A percentile compares a stretch with the other conserved stretches of the same genome.
phyloP scores from a whole-genome alignment of 2,329 filamentous ascomycete genomes.

The Monosporascus sp. region DNA sequence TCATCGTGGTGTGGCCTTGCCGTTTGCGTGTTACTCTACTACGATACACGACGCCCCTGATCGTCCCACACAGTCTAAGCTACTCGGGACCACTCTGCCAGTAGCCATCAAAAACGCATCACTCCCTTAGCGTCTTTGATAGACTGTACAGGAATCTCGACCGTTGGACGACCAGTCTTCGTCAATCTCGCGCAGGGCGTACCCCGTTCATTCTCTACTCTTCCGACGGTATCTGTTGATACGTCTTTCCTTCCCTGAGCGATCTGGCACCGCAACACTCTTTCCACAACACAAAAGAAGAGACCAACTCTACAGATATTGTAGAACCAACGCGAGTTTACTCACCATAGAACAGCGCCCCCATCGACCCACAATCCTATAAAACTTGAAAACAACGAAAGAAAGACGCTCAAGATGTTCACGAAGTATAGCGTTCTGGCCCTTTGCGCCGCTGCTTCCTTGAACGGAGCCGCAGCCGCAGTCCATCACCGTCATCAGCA shows the following conservation, averaged over 20 bases:
- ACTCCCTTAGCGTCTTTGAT: slow-evolving; percentile 26
- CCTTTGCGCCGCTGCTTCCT: slow-evolving; percentile 23
- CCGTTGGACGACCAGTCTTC: slow-evolving; percentile 4
- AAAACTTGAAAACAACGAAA: not conserved
- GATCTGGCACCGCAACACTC: slow-evolving; percentile 25
- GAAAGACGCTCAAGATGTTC: slow-evolving; percentile 20
- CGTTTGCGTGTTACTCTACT: slow-evolving; percentile 11
- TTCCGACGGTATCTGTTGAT: slow-evolving; percentile 15
- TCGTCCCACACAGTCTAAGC: slow-evolving; percentile 9
- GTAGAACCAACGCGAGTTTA: not conserved
- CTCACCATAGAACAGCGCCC: not conserved
- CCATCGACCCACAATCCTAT: not conserved
- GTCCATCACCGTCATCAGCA: slow-evolving; percentile 22
- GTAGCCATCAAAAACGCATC: slow-evolving; percentile 18
- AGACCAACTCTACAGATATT: not conserved
- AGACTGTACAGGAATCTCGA: slow-evolving; percentile 17
- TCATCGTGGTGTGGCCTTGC: slow-evolving; percentile 9
- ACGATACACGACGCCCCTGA: slow-evolving; percentile 15
- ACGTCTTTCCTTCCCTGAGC: slow-evolving; percentile 19
- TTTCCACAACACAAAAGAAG: slow-evolving; percentile 13
- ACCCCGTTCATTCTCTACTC: slow-evolving; percentile 17
- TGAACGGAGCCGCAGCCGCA: slow-evolving; percentile 21
- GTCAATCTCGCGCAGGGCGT: slow-evolving; percentile 20
- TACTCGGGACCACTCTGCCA: not conserved
- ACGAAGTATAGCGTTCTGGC: slow-evolving; percentile 25